Base-by-base conservation (phyloP, 2,329 filamentous ascomycete species). In the Xylariaceae sp. region DNA sequence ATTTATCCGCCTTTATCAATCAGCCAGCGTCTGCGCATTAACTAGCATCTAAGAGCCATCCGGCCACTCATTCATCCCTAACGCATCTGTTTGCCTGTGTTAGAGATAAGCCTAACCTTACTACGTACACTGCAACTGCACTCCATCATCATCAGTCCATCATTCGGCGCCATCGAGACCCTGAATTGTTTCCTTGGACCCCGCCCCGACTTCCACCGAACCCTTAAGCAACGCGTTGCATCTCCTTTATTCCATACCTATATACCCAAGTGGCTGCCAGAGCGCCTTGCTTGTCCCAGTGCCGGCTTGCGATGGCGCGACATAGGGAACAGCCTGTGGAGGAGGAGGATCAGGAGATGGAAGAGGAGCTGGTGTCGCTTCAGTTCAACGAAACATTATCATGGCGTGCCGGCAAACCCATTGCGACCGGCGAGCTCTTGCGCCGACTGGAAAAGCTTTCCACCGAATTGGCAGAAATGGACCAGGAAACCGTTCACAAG, bases 371-470 rank as follows among this genome's bases (percentile, higher is more conserved):
- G 19, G 70, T 71, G 43, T 73, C 70, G 54, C 81, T 99, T 47
- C 76, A 84, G 63, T 97, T 97, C 78, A 83, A 91, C 66, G 86
- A 96, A 68, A 79, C 89, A 60, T 78, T 99, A 54, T 89, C 90
- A 69, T 96, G 94, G 89, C 88, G 88, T 68, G 89, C 91, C 43
- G 94, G 92, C 56, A 94, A 89, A 72, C 84, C 91, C 50, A 96
- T 99, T 66, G 78, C 88, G 39, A 89, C 91, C 47, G 85, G 83
- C 61, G 90, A 91, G 62, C 82, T 99, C 49, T 78, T 96, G 62
- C 81, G 84, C 66, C 86, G 94, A 47, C 82, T 99, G 50, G 87
- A 92, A 71, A 77, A 81, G 50, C 81, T 99, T 34, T 86, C 86
- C 59, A 85, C 87, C 65, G 92, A 99, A 77, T 80, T 99, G 60